phyloP scores from a whole-genome alignment of 148 eudicot genomes.

The Diospyros kaki region DNA sequence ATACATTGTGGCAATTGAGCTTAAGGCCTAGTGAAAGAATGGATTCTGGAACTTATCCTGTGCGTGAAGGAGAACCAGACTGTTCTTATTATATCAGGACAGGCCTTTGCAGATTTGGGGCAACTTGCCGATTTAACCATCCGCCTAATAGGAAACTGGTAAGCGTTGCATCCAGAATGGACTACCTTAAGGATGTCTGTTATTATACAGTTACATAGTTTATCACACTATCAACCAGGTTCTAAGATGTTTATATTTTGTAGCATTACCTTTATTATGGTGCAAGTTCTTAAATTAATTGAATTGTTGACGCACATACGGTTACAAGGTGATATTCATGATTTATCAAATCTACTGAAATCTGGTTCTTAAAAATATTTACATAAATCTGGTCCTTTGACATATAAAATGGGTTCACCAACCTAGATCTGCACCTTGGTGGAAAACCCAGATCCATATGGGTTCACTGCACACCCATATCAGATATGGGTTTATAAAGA shows the following conservation, averaged over 20 bases:
- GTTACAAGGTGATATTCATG: neutral
- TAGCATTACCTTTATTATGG: neutral
- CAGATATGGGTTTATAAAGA: too few relatives aligned
- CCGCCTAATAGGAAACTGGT: conserved; percentile 90
- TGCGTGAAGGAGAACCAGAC: conserved; percentile 93
- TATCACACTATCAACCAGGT: neutral
- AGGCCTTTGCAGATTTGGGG: conserved; percentile 92
- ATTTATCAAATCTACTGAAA: neutral
- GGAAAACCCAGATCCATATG: too few relatives aligned
- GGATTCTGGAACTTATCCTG: conserved; percentile 77
- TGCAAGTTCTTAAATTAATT: neutral
- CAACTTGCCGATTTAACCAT: conserved; percentile 87
- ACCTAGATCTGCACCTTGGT: too few relatives aligned
- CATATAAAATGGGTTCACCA: too few relatives aligned
- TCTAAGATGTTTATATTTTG: neutral
- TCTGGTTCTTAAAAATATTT: neutral
- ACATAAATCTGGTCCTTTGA: neutral
- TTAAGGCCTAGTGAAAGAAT: conserved; percentile 58
- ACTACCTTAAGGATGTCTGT: neutral
- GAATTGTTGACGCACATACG: neutral
- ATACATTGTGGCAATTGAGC: conserved; percentile 70
- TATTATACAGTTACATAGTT: neutral
- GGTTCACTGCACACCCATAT: too few relatives aligned
- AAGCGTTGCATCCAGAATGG: conserved; percentile 19
- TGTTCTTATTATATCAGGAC: conserved; percentile 96